Evolutionary conservation across 164 flowering plant species (phyloP).

Genomic region (Saururus chinensis): DNA sequence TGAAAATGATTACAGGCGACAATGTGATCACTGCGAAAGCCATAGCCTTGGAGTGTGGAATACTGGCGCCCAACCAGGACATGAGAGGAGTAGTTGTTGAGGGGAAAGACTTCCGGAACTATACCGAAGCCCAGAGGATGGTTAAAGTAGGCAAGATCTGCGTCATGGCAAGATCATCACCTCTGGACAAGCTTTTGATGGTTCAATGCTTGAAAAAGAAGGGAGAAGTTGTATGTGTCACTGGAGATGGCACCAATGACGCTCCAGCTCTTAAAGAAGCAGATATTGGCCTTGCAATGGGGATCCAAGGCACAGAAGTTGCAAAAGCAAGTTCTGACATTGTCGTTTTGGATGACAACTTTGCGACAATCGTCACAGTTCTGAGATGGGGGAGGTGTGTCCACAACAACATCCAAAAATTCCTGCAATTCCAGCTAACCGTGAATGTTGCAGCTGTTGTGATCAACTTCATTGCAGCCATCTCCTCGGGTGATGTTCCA

Average conservation of each 20-base stretch:
- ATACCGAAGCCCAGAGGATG: conserved; percentile 25
- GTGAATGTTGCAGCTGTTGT: conserved; percentile 31
- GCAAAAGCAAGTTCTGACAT: conserved; percentile 28
- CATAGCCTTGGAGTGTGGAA: conserved; percentile 30
- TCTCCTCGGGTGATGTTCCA: conserved; percentile 27
- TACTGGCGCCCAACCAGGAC: conserved; percentile 17
- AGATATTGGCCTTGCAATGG: conserved; percentile 38
- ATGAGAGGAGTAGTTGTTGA: conserved; percentile 20
- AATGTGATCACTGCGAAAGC: conserved; percentile 33
- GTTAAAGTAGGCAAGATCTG: conserved; percentile 21
- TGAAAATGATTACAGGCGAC: conserved; percentile 39
- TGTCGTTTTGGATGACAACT: conserved; percentile 31
- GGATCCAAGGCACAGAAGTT: conserved; percentile 35
- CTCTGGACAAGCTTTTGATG: conserved; percentile 36
- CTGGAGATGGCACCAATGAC: conserved; percentile 39
- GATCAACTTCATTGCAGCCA: conserved; percentile 29
- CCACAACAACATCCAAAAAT: conserved; percentile 36
- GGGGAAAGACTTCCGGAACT: conserved; percentile 29
- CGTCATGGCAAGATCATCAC: conserved; percentile 40
- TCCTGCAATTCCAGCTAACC: conserved; percentile 44
- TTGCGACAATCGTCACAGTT: conserved; percentile 24
- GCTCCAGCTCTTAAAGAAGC: conserved; percentile 34
- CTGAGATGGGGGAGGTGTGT: conserved; percentile 38
- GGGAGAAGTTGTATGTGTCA: conserved; percentile 37
- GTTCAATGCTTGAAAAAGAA: conserved; percentile 29